Percentiles rank a stretch among this genome's conserved stretches.
Conservation (phyloP, 805 yeast species). For the Zygosaccharomyces pseudorouxii region DNA sequence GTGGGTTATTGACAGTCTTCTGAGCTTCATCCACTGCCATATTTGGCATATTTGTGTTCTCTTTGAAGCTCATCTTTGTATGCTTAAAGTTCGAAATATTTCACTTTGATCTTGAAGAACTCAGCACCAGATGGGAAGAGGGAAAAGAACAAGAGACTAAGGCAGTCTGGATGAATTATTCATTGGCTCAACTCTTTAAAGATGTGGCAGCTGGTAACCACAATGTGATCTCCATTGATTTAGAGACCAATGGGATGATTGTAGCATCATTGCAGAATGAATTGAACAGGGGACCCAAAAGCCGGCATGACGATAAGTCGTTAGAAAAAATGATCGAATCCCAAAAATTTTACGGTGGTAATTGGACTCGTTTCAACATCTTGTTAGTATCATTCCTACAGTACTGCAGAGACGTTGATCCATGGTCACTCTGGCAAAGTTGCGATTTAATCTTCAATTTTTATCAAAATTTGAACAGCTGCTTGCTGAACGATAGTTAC, state of each 20-base stretch:
- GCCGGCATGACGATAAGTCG: conserved; percentile 9
- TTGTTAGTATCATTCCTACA: conserved; percentile 45
- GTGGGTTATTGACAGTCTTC: conserved; percentile 1
- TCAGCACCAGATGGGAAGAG: neutral
- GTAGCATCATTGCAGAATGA: conserved; percentile 38
- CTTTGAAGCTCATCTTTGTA: neutral
- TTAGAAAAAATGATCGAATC: conserved; percentile 20
- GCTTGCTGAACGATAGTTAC: conserved; percentile 39
- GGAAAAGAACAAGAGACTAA: neutral
- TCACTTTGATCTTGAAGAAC: neutral
- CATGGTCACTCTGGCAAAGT: conserved; percentile 45
- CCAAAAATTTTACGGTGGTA: conserved; percentile 16
- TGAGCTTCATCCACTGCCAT: conserved; percentile 7
- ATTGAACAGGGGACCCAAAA: conserved; percentile 7
- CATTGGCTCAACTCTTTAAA: conserved; percentile 19
- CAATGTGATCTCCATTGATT: conserved; percentile 29
- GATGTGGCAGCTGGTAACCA: conserved; percentile 18
- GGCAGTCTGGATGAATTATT: conserved; percentile 8
- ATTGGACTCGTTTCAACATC: conserved; percentile 43
- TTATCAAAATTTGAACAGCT: conserved; percentile 43
- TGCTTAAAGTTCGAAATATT: neutral
- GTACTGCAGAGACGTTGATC: conserved; percentile 48
- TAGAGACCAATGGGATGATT: conserved; percentile 28
- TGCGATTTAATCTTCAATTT: conserved; percentile 45
- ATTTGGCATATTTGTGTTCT: neutral